phyloP scores from a whole-genome alignment of 345 rosid species.

The Populus euphratica region DNA sequence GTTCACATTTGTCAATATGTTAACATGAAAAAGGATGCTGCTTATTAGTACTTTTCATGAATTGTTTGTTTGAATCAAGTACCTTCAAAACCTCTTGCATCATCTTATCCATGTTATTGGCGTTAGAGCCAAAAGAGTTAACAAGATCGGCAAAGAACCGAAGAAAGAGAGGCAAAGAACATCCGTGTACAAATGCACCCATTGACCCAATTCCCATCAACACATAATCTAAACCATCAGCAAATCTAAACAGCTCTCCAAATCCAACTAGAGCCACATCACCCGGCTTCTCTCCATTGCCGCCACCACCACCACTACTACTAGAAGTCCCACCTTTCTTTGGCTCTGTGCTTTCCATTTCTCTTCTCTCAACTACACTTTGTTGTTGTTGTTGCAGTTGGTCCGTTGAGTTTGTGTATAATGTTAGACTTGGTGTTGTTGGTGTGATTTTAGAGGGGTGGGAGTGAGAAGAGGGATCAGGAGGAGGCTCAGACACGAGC shows the following conservation, averaged over 20 bases:
- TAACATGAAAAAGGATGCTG: neutral
- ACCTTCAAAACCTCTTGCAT: conserved; percentile 97
- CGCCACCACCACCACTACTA: neutral
- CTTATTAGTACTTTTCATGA: neutral
- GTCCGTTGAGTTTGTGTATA: conserved; percentile 9
- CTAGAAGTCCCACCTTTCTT: conserved; percentile 20
- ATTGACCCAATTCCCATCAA: conserved; percentile 95
- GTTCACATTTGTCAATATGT: neutral
- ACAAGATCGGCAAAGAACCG: conserved; percentile 99
- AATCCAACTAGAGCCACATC: conserved; percentile 64
- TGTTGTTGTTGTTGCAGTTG: conserved; percentile 12
- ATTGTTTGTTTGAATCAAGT: neutral
- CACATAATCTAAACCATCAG: conserved; percentile 85
- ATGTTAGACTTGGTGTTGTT: conserved; percentile 18
- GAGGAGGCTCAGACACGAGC: conserved; percentile 46
- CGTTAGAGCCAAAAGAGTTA: conserved; percentile 94
- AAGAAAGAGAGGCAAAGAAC: conserved; percentile 85
- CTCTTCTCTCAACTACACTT: conserved; percentile 21
- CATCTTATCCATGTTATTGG: conserved; percentile 88
- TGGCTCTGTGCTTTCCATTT: conserved; percentile 59
- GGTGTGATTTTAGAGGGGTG: conserved; percentile 20
- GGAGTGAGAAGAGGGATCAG: conserved; percentile 18
- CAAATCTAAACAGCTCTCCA: conserved; percentile 86
- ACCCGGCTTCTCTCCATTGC: conserved; percentile 40
- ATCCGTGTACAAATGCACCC: conserved; percentile 93